Conservation (phyloP, 768 basidiomycete species). For the Pisolithus tinctorius region DNA sequence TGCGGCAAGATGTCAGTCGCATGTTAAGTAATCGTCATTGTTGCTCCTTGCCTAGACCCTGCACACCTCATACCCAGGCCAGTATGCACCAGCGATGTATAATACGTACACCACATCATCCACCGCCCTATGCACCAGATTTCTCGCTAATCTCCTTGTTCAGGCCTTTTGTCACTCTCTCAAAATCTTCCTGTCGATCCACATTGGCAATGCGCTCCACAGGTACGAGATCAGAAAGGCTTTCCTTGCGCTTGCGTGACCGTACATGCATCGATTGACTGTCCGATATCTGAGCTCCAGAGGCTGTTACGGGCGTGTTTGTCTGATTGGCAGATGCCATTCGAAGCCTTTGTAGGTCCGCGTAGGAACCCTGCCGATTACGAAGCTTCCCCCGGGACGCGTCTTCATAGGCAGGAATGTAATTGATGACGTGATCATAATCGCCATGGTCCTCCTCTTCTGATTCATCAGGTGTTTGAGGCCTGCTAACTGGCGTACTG, state of each 20-base stretch:
- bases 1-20: slow-evolving; percentile 1
- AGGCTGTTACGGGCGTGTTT: slow-evolving; percentile 7
- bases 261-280: slow-evolving; percentile 40
- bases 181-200: slow-evolving; percentile 52
- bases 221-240: slow-evolving; percentile 57
- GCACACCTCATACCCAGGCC: slow-evolving; percentile 4
- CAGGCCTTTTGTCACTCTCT: slow-evolving; percentile 56
- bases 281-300: slow-evolving; percentile 19
- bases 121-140: slow-evolving; percentile 15
- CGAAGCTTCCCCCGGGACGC: slow-evolving; percentile 37
- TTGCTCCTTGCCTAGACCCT: slow-evolving; percentile 10
- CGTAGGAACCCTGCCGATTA: slow-evolving; percentile 69
- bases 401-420: slow-evolving; percentile 49
- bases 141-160: slow-evolving; percentile 54
- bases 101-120: slow-evolving; percentile 18
- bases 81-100: slow-evolving; percentile 22
- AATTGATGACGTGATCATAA: slow-evolving; percentile 81
- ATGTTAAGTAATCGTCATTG: not conserved
- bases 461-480: slow-evolving; percentile 66
- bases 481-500: slow-evolving; percentile 44
- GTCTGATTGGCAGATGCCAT: slow-evolving; percentile 20
- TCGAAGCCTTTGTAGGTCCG: slow-evolving; percentile 71
- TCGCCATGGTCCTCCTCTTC: slow-evolving; percentile 88
- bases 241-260: slow-evolving; percentile 51
- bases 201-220: slow-evolving; percentile 59